Conservation (phyloP, 1,284 basidiomycete species). For the Xerocomus minutiporus region DNA sequence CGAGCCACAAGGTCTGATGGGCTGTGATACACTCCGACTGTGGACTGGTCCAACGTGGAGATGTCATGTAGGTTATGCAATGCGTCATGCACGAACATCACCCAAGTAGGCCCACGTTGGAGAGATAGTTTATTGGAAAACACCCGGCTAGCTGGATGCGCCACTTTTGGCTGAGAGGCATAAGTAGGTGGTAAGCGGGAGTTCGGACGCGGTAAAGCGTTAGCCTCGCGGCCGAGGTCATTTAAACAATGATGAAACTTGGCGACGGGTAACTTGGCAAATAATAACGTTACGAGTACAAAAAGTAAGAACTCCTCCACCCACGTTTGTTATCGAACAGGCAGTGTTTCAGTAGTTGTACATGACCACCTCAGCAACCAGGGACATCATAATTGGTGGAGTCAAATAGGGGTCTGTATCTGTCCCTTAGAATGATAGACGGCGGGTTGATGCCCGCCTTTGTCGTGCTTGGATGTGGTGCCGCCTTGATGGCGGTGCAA, state of each 20-base stretch:
- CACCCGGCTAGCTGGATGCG: not conserved
- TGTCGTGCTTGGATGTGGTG: not conserved
- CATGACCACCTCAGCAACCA: not conserved
- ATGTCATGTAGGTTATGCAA: conserved; percentile 3
- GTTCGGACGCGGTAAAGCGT: not conserved
- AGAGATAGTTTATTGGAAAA: not conserved
- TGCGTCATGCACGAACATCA: conserved; percentile 16
- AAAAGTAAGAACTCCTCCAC: not conserved
- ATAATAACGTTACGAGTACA: not conserved
- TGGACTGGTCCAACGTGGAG: conserved; percentile 15
- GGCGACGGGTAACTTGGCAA: not conserved
- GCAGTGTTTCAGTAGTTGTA: not conserved
- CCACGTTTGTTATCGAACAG: not conserved
- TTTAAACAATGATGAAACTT: conserved; percentile 2
- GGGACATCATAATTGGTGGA: not conserved
- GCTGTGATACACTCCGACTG: conserved; percentile 7
- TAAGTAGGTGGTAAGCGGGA: not conserved
- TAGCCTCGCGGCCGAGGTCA: conserved; percentile 3
- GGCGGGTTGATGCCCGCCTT: not conserved
- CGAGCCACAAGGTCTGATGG: conserved; percentile 3
- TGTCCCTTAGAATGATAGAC: not conserved
- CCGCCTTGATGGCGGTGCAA: not conserved
- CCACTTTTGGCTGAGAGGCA: not conserved
- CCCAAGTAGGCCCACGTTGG: conserved; percentile 6
- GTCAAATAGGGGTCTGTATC: not conserved